phyloP scores from a whole-genome alignment of 352 stramenopile genomes.

The Globisporangium mamillatum region DNA sequence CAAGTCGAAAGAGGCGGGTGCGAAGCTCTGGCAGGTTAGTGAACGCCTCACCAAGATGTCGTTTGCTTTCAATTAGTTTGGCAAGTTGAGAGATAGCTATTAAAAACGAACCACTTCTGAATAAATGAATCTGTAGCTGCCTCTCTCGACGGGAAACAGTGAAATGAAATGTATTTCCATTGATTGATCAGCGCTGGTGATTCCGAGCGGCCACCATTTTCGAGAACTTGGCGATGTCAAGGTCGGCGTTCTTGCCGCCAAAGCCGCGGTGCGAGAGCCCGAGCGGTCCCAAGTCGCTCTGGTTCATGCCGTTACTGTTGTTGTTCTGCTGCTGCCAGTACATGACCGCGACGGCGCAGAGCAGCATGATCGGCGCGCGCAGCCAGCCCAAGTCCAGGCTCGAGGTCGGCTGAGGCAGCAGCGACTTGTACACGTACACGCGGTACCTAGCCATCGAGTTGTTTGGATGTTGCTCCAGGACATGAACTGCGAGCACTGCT shows the following conservation, averaged over 20 bases:
- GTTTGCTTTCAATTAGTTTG: slow-evolving; percentile 11
- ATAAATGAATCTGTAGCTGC: too few relatives aligned
- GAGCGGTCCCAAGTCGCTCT: neutral
- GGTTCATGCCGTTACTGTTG: neutral
- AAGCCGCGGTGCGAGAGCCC: neutral
- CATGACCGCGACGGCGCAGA: slow-evolving; percentile 39
- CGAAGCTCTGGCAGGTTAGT: slow-evolving; percentile 39
- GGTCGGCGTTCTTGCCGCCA: neutral
- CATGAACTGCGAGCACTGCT: slow-evolving; percentile 7
- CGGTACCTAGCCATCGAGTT: slow-evolving; percentile 3
- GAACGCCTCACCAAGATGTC: slow-evolving; percentile 32
- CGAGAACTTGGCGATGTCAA: slow-evolving; percentile 9
- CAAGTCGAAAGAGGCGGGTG: slow-evolving; percentile 27
- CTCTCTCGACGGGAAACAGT: too few relatives aligned
- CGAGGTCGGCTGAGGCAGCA: slow-evolving; percentile 19
- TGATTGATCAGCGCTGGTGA: neutral
- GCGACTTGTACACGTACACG: slow-evolving; percentile 27
- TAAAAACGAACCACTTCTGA: too few relatives aligned
- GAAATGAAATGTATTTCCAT: too few relatives aligned
- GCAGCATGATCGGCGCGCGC: slow-evolving; percentile 35
- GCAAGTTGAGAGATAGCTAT: too few relatives aligned
- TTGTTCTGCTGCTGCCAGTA: slow-evolving; percentile 35
- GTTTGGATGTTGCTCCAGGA: slow-evolving; percentile 1
- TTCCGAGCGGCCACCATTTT: slow-evolving; percentile 13
- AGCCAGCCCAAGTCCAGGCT: slow-evolving; percentile 36